Conservation (phyloP, 2,329 filamentous ascomycete species). For the Alternaria sp. region DNA sequence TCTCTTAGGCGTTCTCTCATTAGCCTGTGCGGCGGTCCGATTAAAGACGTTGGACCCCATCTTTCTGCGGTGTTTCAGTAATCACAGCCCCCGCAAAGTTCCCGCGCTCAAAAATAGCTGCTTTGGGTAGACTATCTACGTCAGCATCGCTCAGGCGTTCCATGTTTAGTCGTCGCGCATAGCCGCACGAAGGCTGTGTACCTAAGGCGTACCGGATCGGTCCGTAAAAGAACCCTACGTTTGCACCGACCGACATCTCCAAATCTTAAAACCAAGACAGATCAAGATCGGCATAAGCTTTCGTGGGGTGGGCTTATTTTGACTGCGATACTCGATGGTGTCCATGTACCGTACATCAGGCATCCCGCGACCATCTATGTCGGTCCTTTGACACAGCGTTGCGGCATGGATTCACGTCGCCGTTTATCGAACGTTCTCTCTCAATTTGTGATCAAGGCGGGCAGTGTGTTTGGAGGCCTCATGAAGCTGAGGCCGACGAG, state of each 20-base stretch:
- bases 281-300: not conserved
- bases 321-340: not conserved
- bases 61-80: not conserved
- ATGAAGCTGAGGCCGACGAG: not conserved
- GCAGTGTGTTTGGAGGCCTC: not conserved
- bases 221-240: not conserved
- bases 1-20: not conserved
- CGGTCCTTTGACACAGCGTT: not conserved
- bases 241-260: not conserved
- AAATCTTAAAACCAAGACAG: not conserved
- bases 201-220: not conserved
- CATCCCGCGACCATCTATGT: not conserved
- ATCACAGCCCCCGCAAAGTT: not conserved
- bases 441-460: not conserved
- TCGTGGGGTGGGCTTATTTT: not conserved
- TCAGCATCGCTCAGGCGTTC: not conserved
- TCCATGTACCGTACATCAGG: not conserved
- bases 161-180: not conserved
- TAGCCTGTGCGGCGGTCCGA: not conserved
- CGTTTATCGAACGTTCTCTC: not conserved
- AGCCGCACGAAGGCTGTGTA: not conserved
- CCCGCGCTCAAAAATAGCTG: not conserved
- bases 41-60: not conserved
- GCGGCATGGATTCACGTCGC: not conserved
- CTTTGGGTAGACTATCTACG: not conserved